Base-by-base conservation (phyloP, 179 eudicot species). In the Beta corolliflora region DNA sequence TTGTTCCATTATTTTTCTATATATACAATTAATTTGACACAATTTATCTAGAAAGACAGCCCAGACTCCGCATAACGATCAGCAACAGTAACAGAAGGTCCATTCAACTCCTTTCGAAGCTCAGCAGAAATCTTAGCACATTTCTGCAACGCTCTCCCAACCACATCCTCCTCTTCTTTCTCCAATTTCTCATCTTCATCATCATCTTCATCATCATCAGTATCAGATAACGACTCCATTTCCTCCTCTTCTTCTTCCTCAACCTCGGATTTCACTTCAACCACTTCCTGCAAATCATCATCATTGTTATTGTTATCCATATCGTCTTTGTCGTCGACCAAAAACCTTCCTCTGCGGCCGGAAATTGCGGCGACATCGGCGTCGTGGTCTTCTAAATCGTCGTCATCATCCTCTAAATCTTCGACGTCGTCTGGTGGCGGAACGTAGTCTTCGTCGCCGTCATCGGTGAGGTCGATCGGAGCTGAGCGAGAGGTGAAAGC, bases 61-160 rank as follows among this genome's bases (percentile, higher is more conserved):
- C n/a, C 97, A 55, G 87, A 90, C 80, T 92, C 97, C 0, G 96
- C 80, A 82, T 89, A 95, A 7, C 92, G 82, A 69, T 90, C 92
- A 80, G 87, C 86, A 3, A 81, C 80, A 7, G 75, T 87, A 7
- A 64, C 46, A 0, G 91, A 84, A 36, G 92, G 85, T 10, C 98
- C 98, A 45, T 90, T 91, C 70, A 95, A 86, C 88, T 95, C 98
- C 54, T 83, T 87, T 81, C 89, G 85, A 29, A 95, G 89, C 87
- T 94, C 97, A 8, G 88, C 90, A 15, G 99, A 94, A 83, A 95
- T 95, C 82, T 90, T 91, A 3, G 85, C 92, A 68, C 98, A 95
- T 77, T 91, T 95, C 58, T 83, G 89, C 84, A 95, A 83, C 76
- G 99, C 99, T 83, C 81, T 94, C 54, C 93, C 93, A 2, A 95